phyloP scores from a whole-genome alignment of 805 yeast species.

The Lachancea dasiensis region DNA sequence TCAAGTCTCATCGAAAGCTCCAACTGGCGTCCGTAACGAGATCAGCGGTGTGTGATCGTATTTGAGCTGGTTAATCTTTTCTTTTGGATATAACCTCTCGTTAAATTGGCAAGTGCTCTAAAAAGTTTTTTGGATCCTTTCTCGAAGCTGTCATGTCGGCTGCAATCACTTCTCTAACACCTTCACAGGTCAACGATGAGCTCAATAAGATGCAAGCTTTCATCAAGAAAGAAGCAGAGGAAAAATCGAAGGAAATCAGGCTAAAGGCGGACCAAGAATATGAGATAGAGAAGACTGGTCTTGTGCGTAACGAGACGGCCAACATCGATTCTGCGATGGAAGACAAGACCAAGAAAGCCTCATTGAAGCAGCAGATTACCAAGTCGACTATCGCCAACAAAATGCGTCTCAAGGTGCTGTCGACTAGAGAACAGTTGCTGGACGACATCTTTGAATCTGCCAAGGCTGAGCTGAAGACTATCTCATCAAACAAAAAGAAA shows the following conservation, averaged over 20 bases:
- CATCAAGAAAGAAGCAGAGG: slow-evolving; percentile 98
- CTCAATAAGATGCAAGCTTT: slow-evolving; percentile 97
- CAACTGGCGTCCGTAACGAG: no score
- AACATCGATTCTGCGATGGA: slow-evolving; percentile 78
- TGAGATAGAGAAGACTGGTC: slow-evolving; percentile 92
- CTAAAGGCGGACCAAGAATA: slow-evolving; percentile 98
- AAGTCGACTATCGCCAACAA: slow-evolving; percentile 94
- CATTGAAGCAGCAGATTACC: slow-evolving; percentile 89
- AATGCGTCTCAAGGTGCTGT: slow-evolving; percentile 83
- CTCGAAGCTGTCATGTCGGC: slow-evolving; percentile 29
- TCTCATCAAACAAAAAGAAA: slow-evolving; percentile 47
- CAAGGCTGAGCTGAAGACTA: slow-evolving; percentile 50
- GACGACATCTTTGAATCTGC: slow-evolving; percentile 70
- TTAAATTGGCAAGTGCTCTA: no score
- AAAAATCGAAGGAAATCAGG: slow-evolving; percentile 92
- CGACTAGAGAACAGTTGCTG: slow-evolving; percentile 78
- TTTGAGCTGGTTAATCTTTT: no score
- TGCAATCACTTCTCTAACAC: slow-evolving; percentile 32
- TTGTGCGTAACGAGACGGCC: slow-evolving; percentile 88
- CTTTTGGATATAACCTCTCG: no score
- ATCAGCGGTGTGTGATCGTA: no score
- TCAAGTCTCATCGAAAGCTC: no score
- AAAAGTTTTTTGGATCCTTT: not conserved
- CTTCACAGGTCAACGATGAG: slow-evolving; percentile 80
- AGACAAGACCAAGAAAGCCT: slow-evolving; percentile 81